Conservation (phyloP, 306 rosid species). For the Gynostemma pentaphyllum region DNA sequence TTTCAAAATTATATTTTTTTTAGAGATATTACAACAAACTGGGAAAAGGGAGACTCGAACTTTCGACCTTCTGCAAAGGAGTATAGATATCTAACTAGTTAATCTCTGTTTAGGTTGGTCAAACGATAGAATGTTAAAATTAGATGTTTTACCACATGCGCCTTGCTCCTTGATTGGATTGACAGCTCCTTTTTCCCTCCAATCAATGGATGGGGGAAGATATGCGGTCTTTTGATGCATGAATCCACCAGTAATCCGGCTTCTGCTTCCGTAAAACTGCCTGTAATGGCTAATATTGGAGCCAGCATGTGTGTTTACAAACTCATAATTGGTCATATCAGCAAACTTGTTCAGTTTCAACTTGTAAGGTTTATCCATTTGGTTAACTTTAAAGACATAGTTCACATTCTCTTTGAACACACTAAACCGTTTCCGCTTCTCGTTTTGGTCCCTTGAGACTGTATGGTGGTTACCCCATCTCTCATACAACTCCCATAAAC, state of each 20-base stretch:
- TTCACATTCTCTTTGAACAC: slow-evolving; percentile 35
- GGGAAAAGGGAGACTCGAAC: too few relatives aligned
- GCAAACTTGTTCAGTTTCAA: slow-evolving; percentile 40
- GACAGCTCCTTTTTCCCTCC: slow-evolving; percentile 42
- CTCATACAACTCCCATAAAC: slow-evolving; percentile 27
- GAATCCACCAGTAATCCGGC: slow-evolving; percentile 10
- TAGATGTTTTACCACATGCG: slow-evolving; percentile 18
- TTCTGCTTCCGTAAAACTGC: slow-evolving; percentile 5
- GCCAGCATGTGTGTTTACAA: slow-evolving; percentile 18
- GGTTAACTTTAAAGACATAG: slow-evolving; percentile 33
- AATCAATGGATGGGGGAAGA: slow-evolving; percentile 26
- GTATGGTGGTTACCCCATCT: slow-evolving; percentile 38
- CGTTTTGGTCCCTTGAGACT: slow-evolving; percentile 18
- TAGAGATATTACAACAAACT: too few relatives aligned
- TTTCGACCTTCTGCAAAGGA: too few relatives aligned
- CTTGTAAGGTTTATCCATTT: slow-evolving; percentile 39
- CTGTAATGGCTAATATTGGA: slow-evolving; percentile 27
- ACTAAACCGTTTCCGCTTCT: slow-evolving; percentile 31
- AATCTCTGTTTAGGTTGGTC: too few relatives aligned
- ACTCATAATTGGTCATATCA: slow-evolving; percentile 34
- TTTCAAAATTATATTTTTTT: neutral
- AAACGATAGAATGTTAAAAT: neutral
- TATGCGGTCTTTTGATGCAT: slow-evolving; percentile 10
- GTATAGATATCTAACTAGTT: too few relatives aligned
- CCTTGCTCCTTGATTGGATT: slow-evolving; percentile 38